A percentile compares a stretch with the other conserved stretches of the same genome.
Conservation (phyloP, 306 rosid genomes). For the Styphnolobium japonicum region DNA sequence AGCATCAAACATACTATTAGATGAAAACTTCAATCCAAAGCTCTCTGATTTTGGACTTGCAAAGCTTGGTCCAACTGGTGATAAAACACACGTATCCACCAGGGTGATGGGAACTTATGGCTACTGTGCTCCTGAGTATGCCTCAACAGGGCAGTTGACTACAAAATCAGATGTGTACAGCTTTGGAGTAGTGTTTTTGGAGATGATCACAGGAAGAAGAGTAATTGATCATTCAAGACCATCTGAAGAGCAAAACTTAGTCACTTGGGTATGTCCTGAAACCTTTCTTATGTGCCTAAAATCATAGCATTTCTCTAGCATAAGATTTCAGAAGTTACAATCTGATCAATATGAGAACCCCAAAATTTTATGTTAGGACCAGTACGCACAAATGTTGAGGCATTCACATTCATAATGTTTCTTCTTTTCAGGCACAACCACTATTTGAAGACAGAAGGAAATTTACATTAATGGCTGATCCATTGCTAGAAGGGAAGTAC, state of each 20-base stretch:
- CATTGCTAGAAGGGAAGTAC: conserved; percentile 59
- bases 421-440: conserved; percentile 72
- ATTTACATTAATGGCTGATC: conserved; percentile 59
- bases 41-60: conserved; percentile 96
- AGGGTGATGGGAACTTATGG: conserved; percentile 98
- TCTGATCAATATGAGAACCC: neutral
- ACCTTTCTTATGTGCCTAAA: neutral
- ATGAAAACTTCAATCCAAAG: conserved; percentile 72
- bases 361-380: neutral
- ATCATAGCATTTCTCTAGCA: neutral
- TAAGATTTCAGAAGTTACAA: neutral
- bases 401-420: neutral
- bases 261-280: conserved; percentile 65
- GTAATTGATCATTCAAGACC: conserved; percentile 73
- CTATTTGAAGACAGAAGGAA: conserved; percentile 70
- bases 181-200: conserved; percentile 86
- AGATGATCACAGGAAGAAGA: conserved; percentile 86
- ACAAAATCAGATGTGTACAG: conserved; percentile 84
- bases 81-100: conserved; percentile 84
- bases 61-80: conserved; percentile 90
- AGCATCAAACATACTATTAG: conserved; percentile 82
- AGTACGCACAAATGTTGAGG: neutral
- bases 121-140: conserved; percentile 96
- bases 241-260: conserved; percentile 62
- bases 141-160: conserved; percentile 71